Evolutionary conservation across 129 eudicot genomes (phyloP).

Genomic region (Apium graveolens): DNA sequence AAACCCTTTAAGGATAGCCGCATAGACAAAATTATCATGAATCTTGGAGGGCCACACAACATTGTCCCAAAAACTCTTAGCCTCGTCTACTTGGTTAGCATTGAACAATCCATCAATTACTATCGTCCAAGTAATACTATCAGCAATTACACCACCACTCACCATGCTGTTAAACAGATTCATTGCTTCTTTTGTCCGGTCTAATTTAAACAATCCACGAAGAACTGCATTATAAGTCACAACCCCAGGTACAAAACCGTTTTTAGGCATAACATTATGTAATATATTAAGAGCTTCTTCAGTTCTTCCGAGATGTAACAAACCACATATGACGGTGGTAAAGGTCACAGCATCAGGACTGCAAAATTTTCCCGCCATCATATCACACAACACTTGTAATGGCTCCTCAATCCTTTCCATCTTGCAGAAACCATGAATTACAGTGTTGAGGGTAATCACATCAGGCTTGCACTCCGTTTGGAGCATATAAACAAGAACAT

Average conservation of each 20-base stretch:
- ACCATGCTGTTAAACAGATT: constrained; percentile 43
- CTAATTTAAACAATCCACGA: constrained; percentile 57
- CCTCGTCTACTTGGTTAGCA: constrained; percentile 49
- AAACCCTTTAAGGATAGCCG: constrained; percentile 82
- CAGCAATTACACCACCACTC: constrained; percentile 36
- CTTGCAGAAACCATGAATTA: constrained; percentile 69
- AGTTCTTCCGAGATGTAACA: constrained; percentile 42
- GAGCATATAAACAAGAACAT: constrained; percentile 61
- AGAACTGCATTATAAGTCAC: constrained; percentile 74
- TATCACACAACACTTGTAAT: constrained; percentile 52
- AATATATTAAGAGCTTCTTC: constrained; percentile 58
- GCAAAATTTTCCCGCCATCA: constrained; percentile 69
- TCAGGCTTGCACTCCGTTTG: constrained; percentile 69
- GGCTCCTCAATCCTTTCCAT: constrained; percentile 72
- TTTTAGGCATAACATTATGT: constrained; percentile 53
- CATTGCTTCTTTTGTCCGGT: constrained; percentile 53
- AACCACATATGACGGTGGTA: constrained; percentile 58
- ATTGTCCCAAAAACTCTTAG: constrained; percentile 71
- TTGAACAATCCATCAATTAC: constrained; percentile 66
- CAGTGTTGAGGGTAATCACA: constrained; percentile 65
- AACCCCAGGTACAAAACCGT: constrained; percentile 52
- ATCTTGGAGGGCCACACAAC: constrained; percentile 75
- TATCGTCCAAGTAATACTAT: constrained; percentile 55
- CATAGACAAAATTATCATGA: constrained; percentile 75
- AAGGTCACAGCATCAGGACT: constrained; percentile 71